These are phyloP conservation scores for Podila horticola DNA, from an alignment of 192 early-diverging fungal species.

Conservation along the genomic window DNA sequence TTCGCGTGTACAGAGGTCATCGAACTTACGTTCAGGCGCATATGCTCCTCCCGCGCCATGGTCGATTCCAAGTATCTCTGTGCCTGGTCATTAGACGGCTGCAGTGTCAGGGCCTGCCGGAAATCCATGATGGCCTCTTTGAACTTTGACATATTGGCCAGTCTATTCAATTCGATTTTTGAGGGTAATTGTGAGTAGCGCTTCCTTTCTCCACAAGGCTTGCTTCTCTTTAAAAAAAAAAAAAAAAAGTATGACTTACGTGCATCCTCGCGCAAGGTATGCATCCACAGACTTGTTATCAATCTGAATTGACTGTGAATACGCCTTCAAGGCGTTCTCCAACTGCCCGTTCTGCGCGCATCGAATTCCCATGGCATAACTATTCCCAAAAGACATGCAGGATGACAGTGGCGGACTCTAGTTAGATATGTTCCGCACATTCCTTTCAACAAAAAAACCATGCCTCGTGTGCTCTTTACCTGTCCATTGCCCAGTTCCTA, in stretches of 20 bases:
- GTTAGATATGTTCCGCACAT: not conserved
- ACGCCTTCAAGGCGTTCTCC: conserved; percentile 42
- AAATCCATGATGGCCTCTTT: conserved; percentile 44
- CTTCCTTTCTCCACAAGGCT: too few relatives aligned
- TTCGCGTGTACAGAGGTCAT: not conserved
- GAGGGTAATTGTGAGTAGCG: too few relatives aligned
- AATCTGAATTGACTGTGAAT: conserved; percentile 43
- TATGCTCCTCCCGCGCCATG: conserved; percentile 32
- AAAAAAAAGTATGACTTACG: conserved; percentile 41
- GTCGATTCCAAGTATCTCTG: conserved; percentile 41
- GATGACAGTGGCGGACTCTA: not conserved
- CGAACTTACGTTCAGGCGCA: conserved; percentile 27
- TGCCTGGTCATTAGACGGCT: conserved; percentile 29
- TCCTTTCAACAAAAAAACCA: not conserved
- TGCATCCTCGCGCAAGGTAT: conserved; percentile 49
- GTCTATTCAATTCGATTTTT: not conserved
- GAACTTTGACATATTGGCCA: conserved; percentile 30
- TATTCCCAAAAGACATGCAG: not conserved
- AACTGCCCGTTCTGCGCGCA: conserved; percentile 30
- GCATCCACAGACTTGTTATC: conserved; percentile 33
- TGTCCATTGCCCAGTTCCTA: conserved; percentile 46
- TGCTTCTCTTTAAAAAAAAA: not conserved
- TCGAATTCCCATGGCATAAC: conserved; percentile 28
- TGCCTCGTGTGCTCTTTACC: conserved; percentile 9
- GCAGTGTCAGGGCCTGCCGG: conserved; percentile 29